A percentile compares a stretch with the other conserved stretches of the same genome.
Conservation (phyloP, 768 basidiomycete species). For the Kwoniella sp. region DNA sequence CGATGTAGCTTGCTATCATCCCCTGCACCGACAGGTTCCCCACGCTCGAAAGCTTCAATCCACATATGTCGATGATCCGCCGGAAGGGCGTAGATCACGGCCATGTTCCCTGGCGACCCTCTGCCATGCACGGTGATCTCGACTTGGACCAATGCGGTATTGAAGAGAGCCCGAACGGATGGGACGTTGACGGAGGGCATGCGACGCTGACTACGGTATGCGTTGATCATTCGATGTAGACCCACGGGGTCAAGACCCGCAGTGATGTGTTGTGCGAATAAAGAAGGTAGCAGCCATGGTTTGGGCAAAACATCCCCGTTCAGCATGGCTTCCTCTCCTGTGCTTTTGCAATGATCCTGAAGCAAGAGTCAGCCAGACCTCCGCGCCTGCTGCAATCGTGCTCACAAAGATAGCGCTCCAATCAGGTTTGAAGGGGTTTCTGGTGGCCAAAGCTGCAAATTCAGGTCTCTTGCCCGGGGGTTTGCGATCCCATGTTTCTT, state of each 20-base stretch:
- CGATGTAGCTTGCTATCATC: constrained; percentile 12
- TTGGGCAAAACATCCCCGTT: no score
- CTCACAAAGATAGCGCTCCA: constrained; percentile 54
- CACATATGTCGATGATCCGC: constrained; percentile 54
- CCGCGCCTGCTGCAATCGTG: not conserved
- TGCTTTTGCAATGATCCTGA: constrained; percentile 13
- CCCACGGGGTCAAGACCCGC: constrained; percentile 28
- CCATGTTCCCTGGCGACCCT: constrained; percentile 71
- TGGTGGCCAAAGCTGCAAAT: constrained; percentile 62
- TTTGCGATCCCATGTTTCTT: constrained; percentile 66
- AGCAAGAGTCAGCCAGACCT: not conserved
- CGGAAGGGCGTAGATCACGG: constrained; percentile 65
- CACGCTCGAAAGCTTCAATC: constrained; percentile 46
- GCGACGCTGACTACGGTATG: constrained; percentile 58
- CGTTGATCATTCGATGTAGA: constrained; percentile 56
- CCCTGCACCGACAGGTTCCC: not conserved
- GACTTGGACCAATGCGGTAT: constrained; percentile 66
- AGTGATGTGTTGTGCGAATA: constrained; percentile 51
- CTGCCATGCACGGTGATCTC: constrained; percentile 60
- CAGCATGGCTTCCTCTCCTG: constrained; percentile 32
- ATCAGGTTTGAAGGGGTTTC: constrained; percentile 71
- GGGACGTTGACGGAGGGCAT: constrained; percentile 53
- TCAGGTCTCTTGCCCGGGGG: constrained; percentile 84
- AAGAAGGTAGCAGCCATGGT: constrained; percentile 64
- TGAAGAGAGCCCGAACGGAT: constrained; percentile 55